Base-by-base conservation (phyloP, 2,329 filamentous ascomycete species). In the Karstenula rhodostoma region DNA sequence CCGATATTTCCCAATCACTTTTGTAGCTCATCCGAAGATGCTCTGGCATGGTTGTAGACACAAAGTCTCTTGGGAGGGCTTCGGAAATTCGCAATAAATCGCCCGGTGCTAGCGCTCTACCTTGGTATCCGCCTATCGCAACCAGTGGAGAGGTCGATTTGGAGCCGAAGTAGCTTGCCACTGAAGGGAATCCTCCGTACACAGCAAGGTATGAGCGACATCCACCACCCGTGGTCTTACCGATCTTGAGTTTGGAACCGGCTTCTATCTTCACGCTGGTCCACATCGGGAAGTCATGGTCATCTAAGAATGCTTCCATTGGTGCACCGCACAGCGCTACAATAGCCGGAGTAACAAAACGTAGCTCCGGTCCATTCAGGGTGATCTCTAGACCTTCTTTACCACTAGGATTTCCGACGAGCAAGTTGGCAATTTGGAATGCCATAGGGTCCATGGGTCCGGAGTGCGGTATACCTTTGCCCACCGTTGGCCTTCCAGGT, bases 391-490 rank as follows among this genome's bases (percentile, higher is more conserved):
- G 73, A 0, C 80, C 81, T 69, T 88, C 87, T 3, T 75, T 80
- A 0, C 79, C 80, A 0, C 78, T 69, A 0, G 79, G 65, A 56
- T 90, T 89, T 0, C 86, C 86, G 0, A 86, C 86, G 1, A 90
- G 78, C 22, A 84, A 76, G 63, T 90, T 90, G 2, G 85, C 87
- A 29, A 88, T 79, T 25, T 83, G 82, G 48, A 85, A 84, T 1
- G 85, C 81, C n/a, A 89, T 69, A 0, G 82, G 79, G 67, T 89
- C 87, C 86, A 89, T 89, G 0, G 87, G 86, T 0, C 87, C 87
- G 4, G 82, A 81, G 33, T 87, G 84, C 4, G 84, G 84, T 51
- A 89, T 85, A 7, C 87, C 87, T 67, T 83, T 82, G 1, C 86
- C 86, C 2, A 87, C 79, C 0, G 79, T 80, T 3, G 84, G 82